Conservation (phyloP, 164 flowering plant species). For the Chloranthus sessilifolius region DNA sequence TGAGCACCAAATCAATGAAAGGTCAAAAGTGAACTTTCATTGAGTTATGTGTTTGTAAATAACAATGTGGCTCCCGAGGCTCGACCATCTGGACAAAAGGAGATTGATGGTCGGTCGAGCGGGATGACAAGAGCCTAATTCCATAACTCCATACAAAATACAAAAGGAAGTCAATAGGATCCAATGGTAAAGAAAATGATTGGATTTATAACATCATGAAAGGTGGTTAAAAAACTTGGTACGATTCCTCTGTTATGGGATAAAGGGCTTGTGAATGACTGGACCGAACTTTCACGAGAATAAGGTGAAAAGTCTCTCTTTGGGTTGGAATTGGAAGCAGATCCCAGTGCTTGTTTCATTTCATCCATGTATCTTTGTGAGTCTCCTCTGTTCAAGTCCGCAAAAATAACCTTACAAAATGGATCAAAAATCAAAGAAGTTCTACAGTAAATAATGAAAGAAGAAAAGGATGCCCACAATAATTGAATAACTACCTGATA, state of each 20-base stretch:
- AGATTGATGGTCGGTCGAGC: background rate
- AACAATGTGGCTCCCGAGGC: too few species aligned
- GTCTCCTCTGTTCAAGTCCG: conserved; percentile 39
- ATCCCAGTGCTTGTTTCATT: conserved; percentile 40
- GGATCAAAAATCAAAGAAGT: conserved; percentile 4
- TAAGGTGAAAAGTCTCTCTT: conserved; percentile 13
- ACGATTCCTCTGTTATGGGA: conserved; percentile 12
- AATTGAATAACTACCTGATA: conserved; percentile 36
- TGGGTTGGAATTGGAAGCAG: conserved; percentile 12
- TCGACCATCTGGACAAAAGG: too few species aligned
- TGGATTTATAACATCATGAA: background rate
- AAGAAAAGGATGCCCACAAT: background rate
- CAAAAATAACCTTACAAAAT: conserved; percentile 36
- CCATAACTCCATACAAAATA: too few species aligned
- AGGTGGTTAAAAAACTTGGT: conserved; percentile 21
- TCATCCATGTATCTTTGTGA: conserved; percentile 41
- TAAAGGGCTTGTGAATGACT: conserved; percentile 18
- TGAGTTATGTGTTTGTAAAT: too few species aligned
- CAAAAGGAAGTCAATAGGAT: too few species aligned
- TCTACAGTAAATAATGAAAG: background rate
- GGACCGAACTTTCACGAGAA: conserved; percentile 23
- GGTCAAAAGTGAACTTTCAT: too few species aligned
- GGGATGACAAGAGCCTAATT: too few species aligned
- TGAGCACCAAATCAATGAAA: too few species aligned
- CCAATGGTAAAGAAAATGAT: too few species aligned